These are phyloP conservation scores for Ophiorrhiza pumila DNA, from an alignment of 257 asterid genomes.

Conservation along the genomic window DNA sequence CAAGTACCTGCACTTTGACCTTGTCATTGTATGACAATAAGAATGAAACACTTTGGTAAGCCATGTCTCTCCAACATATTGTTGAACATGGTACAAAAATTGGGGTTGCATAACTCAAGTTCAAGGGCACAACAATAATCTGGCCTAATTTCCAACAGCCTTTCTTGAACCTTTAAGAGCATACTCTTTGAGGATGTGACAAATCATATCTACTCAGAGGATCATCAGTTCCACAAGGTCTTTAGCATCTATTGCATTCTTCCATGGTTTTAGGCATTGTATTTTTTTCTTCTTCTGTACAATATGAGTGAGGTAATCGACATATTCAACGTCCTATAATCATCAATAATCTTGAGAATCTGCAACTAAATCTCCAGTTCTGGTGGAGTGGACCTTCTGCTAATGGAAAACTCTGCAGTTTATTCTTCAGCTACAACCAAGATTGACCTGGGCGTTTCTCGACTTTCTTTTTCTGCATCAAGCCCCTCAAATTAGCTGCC, in stretches of 20 bases:
- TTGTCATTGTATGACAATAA: neutral
- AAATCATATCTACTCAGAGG: neutral
- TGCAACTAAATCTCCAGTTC: neutral
- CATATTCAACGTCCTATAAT: neutral
- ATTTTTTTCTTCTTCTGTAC: neutral
- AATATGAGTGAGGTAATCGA: neutral
- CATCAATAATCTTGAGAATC: neutral
- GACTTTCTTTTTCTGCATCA: slow-evolving; percentile 47
- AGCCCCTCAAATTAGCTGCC: slow-evolving; percentile 50
- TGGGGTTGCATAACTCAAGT: neutral
- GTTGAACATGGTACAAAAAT: neutral
- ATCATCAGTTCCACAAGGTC: neutral
- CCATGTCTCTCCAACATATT: neutral
- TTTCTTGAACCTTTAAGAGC: too few species aligned
- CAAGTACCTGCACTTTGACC: neutral
- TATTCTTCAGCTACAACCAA: slow-evolving; percentile 43
- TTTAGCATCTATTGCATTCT: too few species aligned
- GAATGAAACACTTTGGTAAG: neutral
- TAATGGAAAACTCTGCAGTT: neutral
- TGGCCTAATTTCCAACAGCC: neutral
- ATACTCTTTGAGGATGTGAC: neutral
- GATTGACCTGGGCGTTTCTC: slow-evolving; percentile 59
- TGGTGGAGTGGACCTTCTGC: neutral
- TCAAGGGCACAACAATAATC: neutral
- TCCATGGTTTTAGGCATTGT: too few species aligned